Percentiles rank a stretch among this genome's conserved stretches.
Evolutionary conservation across 2,329 filamentous ascomycete genomes (phyloP).

Genomic region (Monascus ruber): DNA sequence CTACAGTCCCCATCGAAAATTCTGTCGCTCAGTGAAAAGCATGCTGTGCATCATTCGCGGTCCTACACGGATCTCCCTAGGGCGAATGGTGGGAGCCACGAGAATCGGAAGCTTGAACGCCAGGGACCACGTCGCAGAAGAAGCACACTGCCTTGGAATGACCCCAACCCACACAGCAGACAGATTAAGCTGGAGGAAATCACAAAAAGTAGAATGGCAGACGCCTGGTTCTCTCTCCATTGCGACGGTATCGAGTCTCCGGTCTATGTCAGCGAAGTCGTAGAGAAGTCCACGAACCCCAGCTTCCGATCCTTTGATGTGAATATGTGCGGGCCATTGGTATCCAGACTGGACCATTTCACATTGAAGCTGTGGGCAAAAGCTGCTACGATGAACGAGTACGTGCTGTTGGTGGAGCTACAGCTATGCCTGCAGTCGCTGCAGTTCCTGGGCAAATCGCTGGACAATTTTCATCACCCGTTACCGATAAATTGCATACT

Average conservation of each 20-base stretch:
- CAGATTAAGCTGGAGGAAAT: slow-evolving; percentile 69
- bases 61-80: slow-evolving; percentile 42
- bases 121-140: slow-evolving; percentile 31
- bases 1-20: slow-evolving; percentile 58
- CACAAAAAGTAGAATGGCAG: slow-evolving; percentile 61
- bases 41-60: slow-evolving; percentile 44
- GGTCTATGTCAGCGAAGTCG: slow-evolving; percentile 80
- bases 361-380: slow-evolving; percentile 65
- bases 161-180: slow-evolving; percentile 46
- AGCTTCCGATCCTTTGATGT: slow-evolving; percentile 80
- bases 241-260: slow-evolving; percentile 55
- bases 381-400: slow-evolving; percentile 40
- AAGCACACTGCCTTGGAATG: slow-evolving; percentile 53
- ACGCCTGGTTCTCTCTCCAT: slow-evolving; percentile 82
- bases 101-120: slow-evolving; percentile 1
- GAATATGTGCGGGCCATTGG: slow-evolving; percentile 46
- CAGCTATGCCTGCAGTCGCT: slow-evolving; percentile 59
- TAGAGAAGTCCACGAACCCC: slow-evolving; percentile 75
- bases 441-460: slow-evolving; percentile 62
- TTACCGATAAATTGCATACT: slow-evolving; percentile 74
- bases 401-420: slow-evolving; percentile 61
- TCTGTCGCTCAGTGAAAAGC: slow-evolving; percentile 39
- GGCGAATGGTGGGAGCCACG: slow-evolving; percentile 4
- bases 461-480: slow-evolving; percentile 55
- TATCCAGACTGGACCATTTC: slow-evolving; percentile 56